A percentile compares a stretch with the other conserved stretches of the same genome.
phyloP scores from a whole-genome alignment of 345 rosid species.

The Gynandropsis gynandra region DNA sequence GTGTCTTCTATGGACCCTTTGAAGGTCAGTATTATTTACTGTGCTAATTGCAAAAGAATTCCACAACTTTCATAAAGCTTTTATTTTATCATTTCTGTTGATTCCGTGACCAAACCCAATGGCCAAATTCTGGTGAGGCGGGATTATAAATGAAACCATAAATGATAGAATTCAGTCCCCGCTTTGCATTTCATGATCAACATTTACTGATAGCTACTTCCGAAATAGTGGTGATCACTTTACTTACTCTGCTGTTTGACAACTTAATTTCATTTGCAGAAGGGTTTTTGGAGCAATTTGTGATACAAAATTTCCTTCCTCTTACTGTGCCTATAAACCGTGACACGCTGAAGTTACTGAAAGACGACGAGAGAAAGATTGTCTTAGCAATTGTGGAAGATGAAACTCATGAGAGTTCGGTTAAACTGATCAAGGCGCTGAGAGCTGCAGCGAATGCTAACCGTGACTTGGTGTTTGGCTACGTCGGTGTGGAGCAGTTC shows the following conservation, averaged over 20 bases:
- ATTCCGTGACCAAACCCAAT: background rate
- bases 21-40: conserved; percentile 51
- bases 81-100: background rate
- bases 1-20: conserved; percentile 78
- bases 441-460: conserved; percentile 94
- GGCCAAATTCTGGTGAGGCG: background rate
- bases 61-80: background rate
- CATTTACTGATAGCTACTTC: too few relatives aligned
- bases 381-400: conserved; percentile 68
- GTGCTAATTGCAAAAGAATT: background rate
- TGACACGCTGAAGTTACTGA: conserved; percentile 66
- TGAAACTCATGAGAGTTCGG: conserved; percentile 57
- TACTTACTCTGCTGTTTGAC: conserved; percentile 1
- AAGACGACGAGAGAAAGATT: conserved; percentile 81
- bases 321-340: conserved; percentile 60
- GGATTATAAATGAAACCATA: too few relatives aligned
- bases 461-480: conserved; percentile 81
- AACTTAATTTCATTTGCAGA: conserved; percentile 40
- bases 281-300: conserved; percentile 60
- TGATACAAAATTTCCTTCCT: conserved; percentile 84
- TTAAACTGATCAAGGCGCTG: conserved; percentile 48
- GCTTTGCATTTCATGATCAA: too few relatives aligned
- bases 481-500: conserved; percentile 73
- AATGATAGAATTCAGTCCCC: too few relatives aligned
- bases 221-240: too few relatives aligned